Evolutionary conservation across 2,329 filamentous ascomycete genomes (phyloP), one percentile per base, ranked within the genome.

Genomic region (Fusarium tupiense): DNA sequence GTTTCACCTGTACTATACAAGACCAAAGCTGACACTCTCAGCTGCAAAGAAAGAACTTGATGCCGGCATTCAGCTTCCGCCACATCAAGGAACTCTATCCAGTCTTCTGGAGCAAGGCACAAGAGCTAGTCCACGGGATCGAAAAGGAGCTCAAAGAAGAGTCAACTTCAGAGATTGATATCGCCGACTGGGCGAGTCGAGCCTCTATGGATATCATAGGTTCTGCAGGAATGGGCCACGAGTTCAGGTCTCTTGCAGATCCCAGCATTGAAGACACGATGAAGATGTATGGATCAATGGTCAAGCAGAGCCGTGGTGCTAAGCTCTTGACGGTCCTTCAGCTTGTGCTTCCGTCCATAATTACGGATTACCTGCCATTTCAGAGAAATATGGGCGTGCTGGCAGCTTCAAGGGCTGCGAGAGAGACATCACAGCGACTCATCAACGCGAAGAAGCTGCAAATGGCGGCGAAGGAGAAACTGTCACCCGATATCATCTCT

Each of bases 401-500:
- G 37, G 62, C 62, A 3, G 69, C 69, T 1, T 74, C 73, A 1
- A 75, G 35, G 3, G 64, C 69, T 5, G 72, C 72, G 7, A 64
- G 72, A 8, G 31, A 59, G 2, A 75, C 81, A 8, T 76, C 79
- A 0, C 78, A 75, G 3, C 77, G 81, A 16, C 76, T 84, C 66
- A 81, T 85, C 10, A 71, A 81, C 38, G 78, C 82, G 3, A 81
- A 80, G 41, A 74, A 76, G 22, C 60, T 35, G 1, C 62, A 71
- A n/a, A 72, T 74, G 47, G 71, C 57, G 13, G 75, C 61, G 3
- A 76, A 78, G 17, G 66, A 78, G 43, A 77, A 81, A 4, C 57
- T 78, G 4, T 80, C 79, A 2, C 75, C 81, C 7, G 83, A 85
- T 43, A 84, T 84, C 13, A 78, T 84, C 6, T 81, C 82, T 10